A percentile compares a stretch with the other conserved stretches of the same genome.
Conservation (phyloP, 148 eudicot genomes). For the Heliosperma pusillum region DNA sequence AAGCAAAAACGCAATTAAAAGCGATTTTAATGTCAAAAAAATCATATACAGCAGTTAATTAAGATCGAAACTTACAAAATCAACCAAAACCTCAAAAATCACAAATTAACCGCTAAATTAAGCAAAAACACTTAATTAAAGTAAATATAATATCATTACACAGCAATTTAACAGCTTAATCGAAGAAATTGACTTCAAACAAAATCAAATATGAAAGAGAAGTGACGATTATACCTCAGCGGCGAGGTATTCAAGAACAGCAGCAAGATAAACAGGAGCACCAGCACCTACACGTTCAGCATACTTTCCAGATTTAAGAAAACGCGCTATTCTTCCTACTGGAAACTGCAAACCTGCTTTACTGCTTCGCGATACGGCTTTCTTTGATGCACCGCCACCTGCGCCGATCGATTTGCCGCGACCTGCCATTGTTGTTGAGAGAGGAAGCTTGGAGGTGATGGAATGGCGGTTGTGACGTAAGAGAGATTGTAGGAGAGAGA, state of each 20-base stretch:
- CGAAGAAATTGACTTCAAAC: background rate
- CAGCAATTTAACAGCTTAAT: background rate
- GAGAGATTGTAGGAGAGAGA: too few relatives aligned
- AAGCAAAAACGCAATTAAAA: background rate
- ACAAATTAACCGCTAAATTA: background rate
- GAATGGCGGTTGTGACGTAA: too few relatives aligned
- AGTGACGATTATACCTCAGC: slow-evolving; percentile 28
- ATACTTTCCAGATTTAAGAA: slow-evolving; percentile 37
- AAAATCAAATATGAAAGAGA: background rate
- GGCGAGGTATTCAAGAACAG: slow-evolving; percentile 40
- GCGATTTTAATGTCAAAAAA: too few relatives aligned
- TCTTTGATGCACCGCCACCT: slow-evolving; percentile 24
- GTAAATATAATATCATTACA: background rate
- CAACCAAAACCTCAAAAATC: background rate
- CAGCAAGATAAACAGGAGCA: slow-evolving; percentile 42
- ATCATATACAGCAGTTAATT: background rate
- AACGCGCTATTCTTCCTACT: slow-evolving; percentile 42
- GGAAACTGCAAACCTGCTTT: slow-evolving; percentile 43
- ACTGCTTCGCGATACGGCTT: slow-evolving; percentile 33
- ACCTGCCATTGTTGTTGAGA: slow-evolving; percentile 23
- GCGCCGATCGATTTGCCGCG: slow-evolving; percentile 37
- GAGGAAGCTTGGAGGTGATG: too few relatives aligned
- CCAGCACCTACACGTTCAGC: slow-evolving; percentile 45
- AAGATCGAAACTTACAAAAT: background rate
- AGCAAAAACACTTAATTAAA: background rate